Base-by-base conservation (phyloP, 345 rosid genomes). In the Populus deltoides region DNA sequence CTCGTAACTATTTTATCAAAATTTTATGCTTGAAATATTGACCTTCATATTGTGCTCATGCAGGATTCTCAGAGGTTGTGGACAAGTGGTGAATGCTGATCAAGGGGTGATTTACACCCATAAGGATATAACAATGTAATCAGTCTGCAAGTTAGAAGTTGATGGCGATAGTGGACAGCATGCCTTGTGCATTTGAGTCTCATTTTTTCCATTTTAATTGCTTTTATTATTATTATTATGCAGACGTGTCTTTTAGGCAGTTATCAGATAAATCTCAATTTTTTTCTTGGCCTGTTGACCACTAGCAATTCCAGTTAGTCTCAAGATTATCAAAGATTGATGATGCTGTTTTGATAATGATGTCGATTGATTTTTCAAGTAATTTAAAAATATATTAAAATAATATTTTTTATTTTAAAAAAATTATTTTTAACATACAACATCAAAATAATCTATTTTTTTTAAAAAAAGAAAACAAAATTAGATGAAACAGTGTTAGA, bases 21-120 rank as follows among this genome's bases (percentile, higher is more conserved):
- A 31, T 62, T 45, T 57, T 61, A 15, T 70, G 3, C 72, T 59
- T 47, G 10, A 5, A 67, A 62, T 41, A 47, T 36, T 43, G 71
- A 22, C 41, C 25, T 3, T 29, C 9, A 20, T 51, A n/a, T 25
- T 70, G 12, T 29, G 38, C 29, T 72, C 49, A 8, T 86, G 89
- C 94, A 97, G 99, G 99, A 86, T 94, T 79, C 90, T 97, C 62
- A 90, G 89, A 87, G 99, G 99, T 61, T 84, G 82, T 8, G 99
- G 99, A 47, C 99, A 97, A 79, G 94, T 94, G 53, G 99, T 97
- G 73, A 90, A 90, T 80, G 97, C 97, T 67, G 98, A 97, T 85
- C 92, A 90, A 73, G 93, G 91, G 35, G 84, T 97, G 2, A 45
- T 43, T 49, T 97, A 94, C 79, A 88, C 87, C 77, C 99, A 97